phyloP scores from a whole-genome alignment of 2,329 filamentous ascomycete species.

The Pseudogymnoascus sp. region DNA sequence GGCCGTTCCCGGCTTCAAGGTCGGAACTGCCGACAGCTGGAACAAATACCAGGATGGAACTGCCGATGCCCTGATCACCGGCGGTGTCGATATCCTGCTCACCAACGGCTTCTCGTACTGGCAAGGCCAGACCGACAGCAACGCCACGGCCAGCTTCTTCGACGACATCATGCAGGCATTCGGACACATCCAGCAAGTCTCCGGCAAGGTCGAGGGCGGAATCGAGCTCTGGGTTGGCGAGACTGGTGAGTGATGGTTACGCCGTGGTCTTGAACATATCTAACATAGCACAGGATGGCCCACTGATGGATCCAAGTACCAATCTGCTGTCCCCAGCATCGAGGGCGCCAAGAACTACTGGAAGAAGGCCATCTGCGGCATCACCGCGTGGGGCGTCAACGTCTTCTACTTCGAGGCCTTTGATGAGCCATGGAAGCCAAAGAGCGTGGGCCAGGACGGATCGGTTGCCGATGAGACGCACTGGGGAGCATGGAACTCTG shows the following conservation, averaged over 20 bases:
- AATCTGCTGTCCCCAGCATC: slow-evolving; percentile 49
- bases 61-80: slow-evolving; percentile 52
- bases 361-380: slow-evolving; percentile 52
- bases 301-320: slow-evolving; percentile 54
- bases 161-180: slow-evolving; percentile 59
- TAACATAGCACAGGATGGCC: slow-evolving; percentile 42
- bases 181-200: slow-evolving; percentile 50
- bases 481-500: slow-evolving; percentile 59
- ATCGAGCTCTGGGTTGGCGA: slow-evolving; percentile 63
- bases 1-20: slow-evolving; percentile 44
- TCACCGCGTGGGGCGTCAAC: slow-evolving; percentile 57
- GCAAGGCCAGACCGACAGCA: slow-evolving; percentile 52
- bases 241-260: slow-evolving; percentile 36
- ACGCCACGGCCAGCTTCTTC: slow-evolving; percentile 53
- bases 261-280: neutral
- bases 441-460: slow-evolving; percentile 54
- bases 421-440: slow-evolving; percentile 64
- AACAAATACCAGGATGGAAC: slow-evolving; percentile 64
- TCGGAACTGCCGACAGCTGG: slow-evolving; percentile 65
- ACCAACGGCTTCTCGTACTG: slow-evolving; percentile 67
- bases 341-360: slow-evolving; percentile 53
- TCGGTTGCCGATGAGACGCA: slow-evolving; percentile 53
- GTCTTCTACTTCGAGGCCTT: slow-evolving; percentile 69
- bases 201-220: slow-evolving; percentile 40
- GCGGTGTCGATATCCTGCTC: slow-evolving; percentile 48